Evolutionary conservation across 371 early-diverging fungal genomes (phyloP).

Genomic region (Apophysomyces sp.): DNA sequence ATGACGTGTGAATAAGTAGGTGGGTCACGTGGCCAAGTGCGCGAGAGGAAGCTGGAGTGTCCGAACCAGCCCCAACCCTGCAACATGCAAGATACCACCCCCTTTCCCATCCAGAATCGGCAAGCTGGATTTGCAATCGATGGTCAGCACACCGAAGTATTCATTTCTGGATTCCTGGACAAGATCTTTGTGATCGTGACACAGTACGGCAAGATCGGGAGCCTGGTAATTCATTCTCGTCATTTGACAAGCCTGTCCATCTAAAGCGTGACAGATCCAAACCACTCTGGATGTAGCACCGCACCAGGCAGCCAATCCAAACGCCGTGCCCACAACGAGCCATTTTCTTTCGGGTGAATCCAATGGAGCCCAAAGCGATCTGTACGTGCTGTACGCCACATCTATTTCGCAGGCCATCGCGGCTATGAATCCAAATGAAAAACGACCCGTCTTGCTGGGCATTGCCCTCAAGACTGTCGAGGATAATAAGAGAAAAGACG

Average conservation of each 20-base stretch:
- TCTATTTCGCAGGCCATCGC: constrained; percentile 63
- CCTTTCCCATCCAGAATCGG: constrained; percentile 56
- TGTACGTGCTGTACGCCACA: constrained; percentile 66
- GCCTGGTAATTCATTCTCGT: constrained; percentile 42
- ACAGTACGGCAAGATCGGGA: constrained; percentile 65
- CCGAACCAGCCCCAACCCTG: too few species aligned
- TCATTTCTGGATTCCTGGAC: constrained; percentile 60
- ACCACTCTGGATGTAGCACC: constrained; percentile 46
- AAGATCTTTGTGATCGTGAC: constrained; percentile 66
- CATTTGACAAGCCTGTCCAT: background rate
- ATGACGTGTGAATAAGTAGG: too few species aligned
- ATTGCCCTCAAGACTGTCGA: constrained; percentile 57
- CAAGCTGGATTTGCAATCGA: constrained; percentile 56
- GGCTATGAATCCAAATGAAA: constrained; percentile 61
- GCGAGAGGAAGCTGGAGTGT: too few species aligned
- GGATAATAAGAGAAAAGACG: constrained; percentile 31
- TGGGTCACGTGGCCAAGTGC: too few species aligned
- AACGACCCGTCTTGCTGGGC: constrained; percentile 60
- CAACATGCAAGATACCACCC: background rate
- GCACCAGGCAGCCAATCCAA: constrained; percentile 43
- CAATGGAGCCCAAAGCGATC: constrained; percentile 49
- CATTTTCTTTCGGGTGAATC: constrained; percentile 56
- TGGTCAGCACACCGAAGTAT: constrained; percentile 64
- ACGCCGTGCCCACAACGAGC: constrained; percentile 46
- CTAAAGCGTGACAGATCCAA: constrained; percentile 38